Evolutionary conservation across 2,329 filamentous ascomycete genomes (phyloP).

Genomic region (Trichoderma sp.): DNA sequence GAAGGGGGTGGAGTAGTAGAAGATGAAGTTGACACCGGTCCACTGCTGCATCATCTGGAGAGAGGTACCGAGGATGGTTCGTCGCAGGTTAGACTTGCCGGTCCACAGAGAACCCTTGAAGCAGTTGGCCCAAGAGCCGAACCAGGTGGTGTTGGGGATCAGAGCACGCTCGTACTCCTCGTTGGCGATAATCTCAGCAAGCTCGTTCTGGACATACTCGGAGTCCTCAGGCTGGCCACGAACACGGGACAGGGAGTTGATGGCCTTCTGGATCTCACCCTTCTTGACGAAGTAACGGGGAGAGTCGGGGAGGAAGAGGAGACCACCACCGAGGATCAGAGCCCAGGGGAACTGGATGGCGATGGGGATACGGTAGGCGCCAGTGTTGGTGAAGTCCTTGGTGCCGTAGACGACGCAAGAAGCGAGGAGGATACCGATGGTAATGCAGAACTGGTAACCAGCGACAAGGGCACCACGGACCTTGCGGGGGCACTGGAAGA

Average conservation of each 20-base stretch:
- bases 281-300: conserved; percentile 84
- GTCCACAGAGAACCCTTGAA: conserved; percentile 62
- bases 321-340: conserved; percentile 67
- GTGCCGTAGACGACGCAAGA: conserved; percentile 72
- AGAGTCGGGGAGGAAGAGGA: conserved; percentile 77
- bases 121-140: conserved; percentile 66
- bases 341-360: conserved; percentile 79
- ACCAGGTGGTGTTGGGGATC: conserved; percentile 63
- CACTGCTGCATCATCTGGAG: conserved; percentile 80
- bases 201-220: conserved; percentile 72
- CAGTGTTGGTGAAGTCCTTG: conserved; percentile 57
- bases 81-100: conserved; percentile 65
- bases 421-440: conserved; percentile 72
- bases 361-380: conserved; percentile 78
- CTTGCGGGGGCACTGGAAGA: conserved; percentile 55
- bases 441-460: conserved; percentile 81
- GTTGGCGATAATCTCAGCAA: conserved; percentile 85
- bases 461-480: conserved; percentile 76
- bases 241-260: conserved; percentile 60
- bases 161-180: conserved; percentile 76
- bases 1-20: conserved; percentile 83
- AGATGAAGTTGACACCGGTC: conserved; percentile 93
- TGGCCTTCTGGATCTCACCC: conserved; percentile 64
- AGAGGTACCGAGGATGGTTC: conserved; percentile 68
- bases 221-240: conserved; percentile 72